Conservation (phyloP, 129 eudicot species). For the Dittrichia graveolens region DNA sequence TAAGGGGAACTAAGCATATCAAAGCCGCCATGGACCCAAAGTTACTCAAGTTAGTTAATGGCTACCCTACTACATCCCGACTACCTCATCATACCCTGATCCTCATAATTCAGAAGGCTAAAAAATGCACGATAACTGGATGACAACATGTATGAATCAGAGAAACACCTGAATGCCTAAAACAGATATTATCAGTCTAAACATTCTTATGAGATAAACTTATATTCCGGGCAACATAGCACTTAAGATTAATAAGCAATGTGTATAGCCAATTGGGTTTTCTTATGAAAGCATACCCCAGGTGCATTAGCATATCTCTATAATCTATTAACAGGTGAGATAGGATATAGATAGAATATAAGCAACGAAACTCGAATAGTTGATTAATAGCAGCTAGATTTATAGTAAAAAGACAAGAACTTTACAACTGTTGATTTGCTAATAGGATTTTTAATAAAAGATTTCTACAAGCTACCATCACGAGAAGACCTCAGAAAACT, state of each 20-base stretch:
- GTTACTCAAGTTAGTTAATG: background rate
- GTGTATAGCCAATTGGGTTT: background rate
- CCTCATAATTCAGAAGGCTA: background rate
- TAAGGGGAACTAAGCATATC: background rate
- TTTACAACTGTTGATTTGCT: slow-evolving; percentile 36
- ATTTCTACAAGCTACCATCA: slow-evolving; percentile 35
- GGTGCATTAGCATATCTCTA: background rate
- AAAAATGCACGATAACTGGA: too few relatives aligned
- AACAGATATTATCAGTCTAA: background rate
- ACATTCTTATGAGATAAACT: background rate
- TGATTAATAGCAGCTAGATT: slow-evolving; percentile 31
- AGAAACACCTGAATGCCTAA: background rate
- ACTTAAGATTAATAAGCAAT: slow-evolving; percentile 9
- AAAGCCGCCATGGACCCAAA: too few relatives aligned
- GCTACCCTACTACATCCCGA: background rate
- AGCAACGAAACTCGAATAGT: slow-evolving; percentile 10
- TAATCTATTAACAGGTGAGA: background rate
- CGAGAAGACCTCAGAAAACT: slow-evolving; percentile 39
- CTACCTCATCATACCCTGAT: background rate
- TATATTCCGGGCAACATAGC: background rate
- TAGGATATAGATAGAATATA: slow-evolving; percentile 2
- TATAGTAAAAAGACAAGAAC: slow-evolving; percentile 31
- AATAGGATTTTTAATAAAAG: slow-evolving; percentile 24
- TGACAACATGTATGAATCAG: background rate
- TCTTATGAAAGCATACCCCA: background rate